These are phyloP conservation scores for Neurospora discreta DNA, from an alignment of 495 filamentous ascomycete genomes.

Conservation along the genomic window DNA sequence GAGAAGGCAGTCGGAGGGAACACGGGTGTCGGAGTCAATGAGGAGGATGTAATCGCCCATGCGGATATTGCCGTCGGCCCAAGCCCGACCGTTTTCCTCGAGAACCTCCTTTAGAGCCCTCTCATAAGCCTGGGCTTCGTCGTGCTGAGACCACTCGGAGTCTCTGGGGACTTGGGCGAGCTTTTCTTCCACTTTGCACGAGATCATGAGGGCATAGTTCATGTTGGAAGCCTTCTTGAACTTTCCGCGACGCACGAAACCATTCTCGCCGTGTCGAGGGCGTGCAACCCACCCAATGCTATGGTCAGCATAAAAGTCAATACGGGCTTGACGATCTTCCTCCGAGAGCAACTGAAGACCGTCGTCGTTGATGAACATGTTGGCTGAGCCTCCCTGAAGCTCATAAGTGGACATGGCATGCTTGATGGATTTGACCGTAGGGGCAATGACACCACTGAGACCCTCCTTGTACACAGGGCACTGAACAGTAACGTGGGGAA, in stretches of 20 bases:
- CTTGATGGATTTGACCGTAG: conserved; percentile 60
- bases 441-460: conserved; percentile 50
- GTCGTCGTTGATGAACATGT: conserved; percentile 75
- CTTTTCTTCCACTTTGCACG: conserved; percentile 63
- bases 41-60: conserved; percentile 70
- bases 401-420: conserved; percentile 69
- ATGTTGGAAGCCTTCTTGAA: conserved; percentile 79
- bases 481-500: conserved; percentile 63
- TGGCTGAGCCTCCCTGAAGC: conserved; percentile 67
- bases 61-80: conserved; percentile 72
- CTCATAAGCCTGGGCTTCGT: conserved; percentile 62
- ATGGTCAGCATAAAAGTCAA: conserved; percentile 59
- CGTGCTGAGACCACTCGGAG: conserved; percentile 54
- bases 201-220: conserved; percentile 71
- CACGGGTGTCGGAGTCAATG: conserved; percentile 71
- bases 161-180: conserved; percentile 42
- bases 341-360: conserved; percentile 60
- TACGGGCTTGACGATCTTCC: conserved; percentile 53
- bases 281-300: conserved; percentile 74
- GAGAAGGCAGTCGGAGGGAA: conserved; percentile 60
- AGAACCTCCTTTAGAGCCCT: conserved; percentile 56
- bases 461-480: conserved; percentile 68
- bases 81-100: conserved; percentile 56
- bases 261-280: conserved; percentile 51
- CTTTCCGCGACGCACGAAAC: conserved; percentile 50